These are phyloP conservation scores for Ceratorhiza oryzae-sativae DNA, from an alignment of 1,284 basidiomycete species.

Conservation along the genomic window DNA sequence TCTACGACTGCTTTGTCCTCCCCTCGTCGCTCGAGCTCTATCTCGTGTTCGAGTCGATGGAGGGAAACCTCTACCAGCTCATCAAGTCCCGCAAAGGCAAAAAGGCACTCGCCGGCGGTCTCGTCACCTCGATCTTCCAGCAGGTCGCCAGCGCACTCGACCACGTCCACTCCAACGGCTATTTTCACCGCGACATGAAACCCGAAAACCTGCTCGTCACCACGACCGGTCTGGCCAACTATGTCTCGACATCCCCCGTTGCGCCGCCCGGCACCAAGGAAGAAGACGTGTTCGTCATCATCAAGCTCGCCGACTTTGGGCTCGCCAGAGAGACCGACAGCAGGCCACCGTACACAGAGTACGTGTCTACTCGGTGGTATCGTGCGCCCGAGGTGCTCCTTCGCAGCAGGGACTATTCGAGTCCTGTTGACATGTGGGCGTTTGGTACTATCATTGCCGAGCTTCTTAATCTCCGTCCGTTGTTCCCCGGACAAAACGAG, in stretches of 20 bases:
- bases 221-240: constrained; percentile 96
- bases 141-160: constrained; percentile 91
- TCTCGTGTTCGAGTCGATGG: constrained; percentile 99
- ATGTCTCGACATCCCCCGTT: constrained; percentile 76
- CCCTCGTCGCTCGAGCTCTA: constrained; percentile 94
- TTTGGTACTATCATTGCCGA: constrained; percentile 98
- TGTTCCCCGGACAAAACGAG: constrained; percentile 98
- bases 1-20: constrained; percentile 98
- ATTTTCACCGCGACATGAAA: constrained; percentile 99
- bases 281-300: constrained; percentile 94
- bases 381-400: constrained; percentile 97
- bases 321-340: constrained; percentile 91
- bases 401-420: constrained; percentile 89
- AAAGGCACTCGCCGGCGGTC: constrained; percentile 90
- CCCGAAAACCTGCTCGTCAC: constrained; percentile 99
- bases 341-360: constrained; percentile 95
- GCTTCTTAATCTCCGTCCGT: constrained; percentile 90
- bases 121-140: constrained; percentile 93
- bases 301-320: constrained; percentile 99
- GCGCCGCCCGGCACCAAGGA: constrained; percentile 70
- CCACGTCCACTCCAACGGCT: constrained; percentile 92
- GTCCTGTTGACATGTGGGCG: constrained; percentile 99
- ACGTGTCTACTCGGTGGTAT: constrained; percentile 99
- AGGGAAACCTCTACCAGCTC: constrained; percentile 99
- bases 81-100: constrained; percentile 93